These are phyloP conservation scores for Neurospora cerealis DNA, from an alignment of 495 filamentous ascomycete genomes.

Conservation along the genomic window DNA sequence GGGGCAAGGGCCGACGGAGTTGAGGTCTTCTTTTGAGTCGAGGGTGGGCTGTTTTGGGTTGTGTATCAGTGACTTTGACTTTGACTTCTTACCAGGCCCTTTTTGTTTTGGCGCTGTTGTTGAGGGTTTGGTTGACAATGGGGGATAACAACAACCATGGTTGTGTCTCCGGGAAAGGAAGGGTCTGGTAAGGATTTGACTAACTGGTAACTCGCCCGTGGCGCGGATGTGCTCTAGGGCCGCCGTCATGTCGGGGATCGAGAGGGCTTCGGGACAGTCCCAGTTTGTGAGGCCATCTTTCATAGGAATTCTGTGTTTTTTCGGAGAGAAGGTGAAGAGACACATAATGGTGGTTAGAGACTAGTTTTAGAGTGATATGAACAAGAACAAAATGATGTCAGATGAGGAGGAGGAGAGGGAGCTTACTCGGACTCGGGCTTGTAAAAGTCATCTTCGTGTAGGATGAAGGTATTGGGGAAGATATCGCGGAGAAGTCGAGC, in stretches of 20 bases:
- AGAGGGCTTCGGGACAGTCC: slow-evolving; percentile 71
- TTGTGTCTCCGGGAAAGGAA: slow-evolving; percentile 12
- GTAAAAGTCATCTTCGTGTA: slow-evolving; percentile 94
- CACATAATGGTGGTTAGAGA: background rate
- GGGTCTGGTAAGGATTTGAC: slow-evolving; percentile 3
- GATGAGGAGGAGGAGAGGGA: background rate
- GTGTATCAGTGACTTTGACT: slow-evolving; percentile 23
- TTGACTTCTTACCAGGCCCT: slow-evolving; percentile 18
- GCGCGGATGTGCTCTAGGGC: slow-evolving; percentile 53
- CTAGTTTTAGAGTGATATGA: background rate
- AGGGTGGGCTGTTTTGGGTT: slow-evolving; percentile 37
- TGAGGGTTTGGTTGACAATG: background rate
- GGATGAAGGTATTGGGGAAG: slow-evolving; percentile 62
- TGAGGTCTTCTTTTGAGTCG: slow-evolving; percentile 68
- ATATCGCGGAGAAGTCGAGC: slow-evolving; percentile 63
- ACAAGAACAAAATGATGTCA: background rate
- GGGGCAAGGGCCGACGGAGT: slow-evolving; percentile 44
- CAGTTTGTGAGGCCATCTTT: slow-evolving; percentile 63
- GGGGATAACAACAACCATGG: slow-evolving; percentile 8
- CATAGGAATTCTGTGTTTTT: slow-evolving; percentile 30
- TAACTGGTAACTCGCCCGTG: slow-evolving; percentile 54
- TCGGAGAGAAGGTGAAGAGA: background rate
- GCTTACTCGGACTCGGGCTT: slow-evolving; percentile 57
- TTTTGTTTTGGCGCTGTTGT: background rate
- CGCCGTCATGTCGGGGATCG: slow-evolving; percentile 50